Base-by-base conservation (phyloP, 257 asterid genomes). In the Anisodus acutangulus region DNA sequence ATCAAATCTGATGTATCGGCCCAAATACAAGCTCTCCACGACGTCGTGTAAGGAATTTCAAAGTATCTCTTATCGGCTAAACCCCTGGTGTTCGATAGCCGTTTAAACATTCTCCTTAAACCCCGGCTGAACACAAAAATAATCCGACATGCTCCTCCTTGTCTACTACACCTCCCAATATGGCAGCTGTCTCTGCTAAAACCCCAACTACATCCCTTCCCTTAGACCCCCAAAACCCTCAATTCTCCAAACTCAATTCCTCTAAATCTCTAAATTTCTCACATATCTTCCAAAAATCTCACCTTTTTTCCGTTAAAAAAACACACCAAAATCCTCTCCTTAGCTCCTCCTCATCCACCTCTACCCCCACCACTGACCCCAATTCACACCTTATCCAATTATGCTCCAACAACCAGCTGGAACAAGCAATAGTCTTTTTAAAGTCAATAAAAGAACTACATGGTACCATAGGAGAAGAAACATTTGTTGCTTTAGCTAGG, bases 401-500 rank as follows among this genome's bases (percentile, higher is more conserved):
- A 8, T 93, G 98, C 86, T 88, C 85, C 49, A 89, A 88, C n/a
- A 92, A 87, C 16, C 90, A 92, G 80, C 95, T 96, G 19, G 86
- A 85, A 43, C 91, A 92, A 89, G 98, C 98, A 9, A 86, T 93
- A 31, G 71, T 9, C 16, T 87, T 88, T 86, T 88, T 96, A 1
- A 85, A 85, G 9, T 84, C 91, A 1, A 85, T 86, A 0, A 91
- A 31, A 31, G 35, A 31, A 31, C 35, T 31, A 31, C 35, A 87
- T 19, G 57, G 62, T 0, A 93, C 82, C 51, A 88, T 96, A 57
- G 97, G 92, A 60, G 99, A 96, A 85, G 98, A 92, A 26, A 90
- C 97, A 5, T 91, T 90, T 70, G 90, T 96, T 80, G 89, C 88
- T 62, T 74, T 96, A 54, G 89, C 95, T 22, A 92, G 97, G 90